These are phyloP conservation scores for Endocarpon pusillum DNA, from an alignment of 495 filamentous ascomycete species.

Conservation along the genomic window DNA sequence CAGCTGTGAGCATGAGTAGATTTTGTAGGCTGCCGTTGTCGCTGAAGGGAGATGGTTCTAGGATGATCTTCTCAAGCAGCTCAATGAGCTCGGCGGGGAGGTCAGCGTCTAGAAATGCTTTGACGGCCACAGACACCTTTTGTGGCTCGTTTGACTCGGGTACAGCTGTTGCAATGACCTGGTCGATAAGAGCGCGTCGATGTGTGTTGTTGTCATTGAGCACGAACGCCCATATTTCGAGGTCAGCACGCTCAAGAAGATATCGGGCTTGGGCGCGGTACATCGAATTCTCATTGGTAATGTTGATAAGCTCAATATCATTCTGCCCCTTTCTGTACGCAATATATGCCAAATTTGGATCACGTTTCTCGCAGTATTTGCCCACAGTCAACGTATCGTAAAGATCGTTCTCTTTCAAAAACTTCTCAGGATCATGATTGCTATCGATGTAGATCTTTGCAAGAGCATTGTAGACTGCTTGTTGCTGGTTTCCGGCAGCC, in stretches of 20 bases:
- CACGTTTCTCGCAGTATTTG: conserved; percentile 98
- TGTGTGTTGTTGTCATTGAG: conserved; percentile 91
- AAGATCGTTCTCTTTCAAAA: conserved; percentile 93
- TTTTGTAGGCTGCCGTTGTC: conserved; percentile 96
- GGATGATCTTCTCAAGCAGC: conserved; percentile 95
- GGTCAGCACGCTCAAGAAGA: conserved; percentile 74
- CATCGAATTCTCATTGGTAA: conserved; percentile 99
- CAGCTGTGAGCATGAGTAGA: conserved; percentile 88
- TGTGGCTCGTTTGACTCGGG: conserved; percentile 87
- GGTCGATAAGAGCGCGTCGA: conserved; percentile 82
- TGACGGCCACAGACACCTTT: conserved; percentile 88
- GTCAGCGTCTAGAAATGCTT: conserved; percentile 78
- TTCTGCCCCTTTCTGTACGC: conserved; percentile 95
- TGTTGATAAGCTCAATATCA: conserved; percentile 89
- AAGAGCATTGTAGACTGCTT: conserved; percentile 93
- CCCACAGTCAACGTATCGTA: conserved; percentile 88
- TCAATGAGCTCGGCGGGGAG: conserved; percentile 91
- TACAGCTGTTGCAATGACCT: conserved; percentile 91
- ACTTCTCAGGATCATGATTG: conserved; percentile 97
- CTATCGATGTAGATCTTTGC: conserved; percentile 99
- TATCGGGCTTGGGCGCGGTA: conserved; percentile 94
- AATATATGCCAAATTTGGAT: conserved; percentile 92
- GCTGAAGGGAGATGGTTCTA: conserved; percentile 92
- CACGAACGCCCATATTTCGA: conserved; percentile 87
- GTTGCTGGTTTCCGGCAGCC: conserved; percentile 84